phyloP scores from a whole-genome alignment of 116 monocot species.

The Iris pallida region DNA sequence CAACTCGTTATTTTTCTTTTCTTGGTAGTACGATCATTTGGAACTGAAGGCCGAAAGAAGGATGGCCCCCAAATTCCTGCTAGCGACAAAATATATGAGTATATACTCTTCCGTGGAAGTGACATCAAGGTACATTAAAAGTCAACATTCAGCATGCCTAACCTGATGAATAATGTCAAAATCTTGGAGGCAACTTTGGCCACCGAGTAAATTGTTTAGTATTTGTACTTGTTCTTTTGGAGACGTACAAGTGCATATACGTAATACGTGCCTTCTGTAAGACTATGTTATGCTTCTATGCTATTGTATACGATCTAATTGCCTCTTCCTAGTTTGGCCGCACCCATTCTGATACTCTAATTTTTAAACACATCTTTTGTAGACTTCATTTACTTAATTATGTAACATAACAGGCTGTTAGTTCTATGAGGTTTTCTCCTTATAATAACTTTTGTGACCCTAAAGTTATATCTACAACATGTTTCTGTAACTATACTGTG shows the following conservation, averaged over 20 bases:
- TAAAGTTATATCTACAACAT: too few relatives aligned
- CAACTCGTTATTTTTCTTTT: background rate
- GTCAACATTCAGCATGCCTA: background rate
- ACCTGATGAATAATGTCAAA: background rate
- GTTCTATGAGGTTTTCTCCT: too few relatives aligned
- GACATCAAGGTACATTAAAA: slow-evolving; percentile 58
- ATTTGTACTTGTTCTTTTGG: background rate
- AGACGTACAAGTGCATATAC: background rate
- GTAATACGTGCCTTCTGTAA: background rate
- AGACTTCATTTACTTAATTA: too few relatives aligned
- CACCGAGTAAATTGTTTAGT: background rate
- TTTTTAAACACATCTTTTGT: too few relatives aligned
- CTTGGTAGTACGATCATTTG: slow-evolving; percentile 67
- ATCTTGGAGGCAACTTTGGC: background rate
- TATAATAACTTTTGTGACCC: too few relatives aligned
- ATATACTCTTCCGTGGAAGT: slow-evolving; percentile 74
- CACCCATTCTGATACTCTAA: too few relatives aligned
- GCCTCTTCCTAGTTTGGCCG: too few relatives aligned
- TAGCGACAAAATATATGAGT: slow-evolving; percentile 64
- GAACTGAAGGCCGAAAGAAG: slow-evolving; percentile 81
- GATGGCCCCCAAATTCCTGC: slow-evolving; percentile 72
- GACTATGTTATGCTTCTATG: background rate
- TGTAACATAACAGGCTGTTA: too few relatives aligned
- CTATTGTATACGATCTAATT: too few relatives aligned
- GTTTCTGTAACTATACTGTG: too few relatives aligned